Base-by-base conservation (phyloP, 805 yeast species). In the Torulaspora microellipsoides region DNA sequence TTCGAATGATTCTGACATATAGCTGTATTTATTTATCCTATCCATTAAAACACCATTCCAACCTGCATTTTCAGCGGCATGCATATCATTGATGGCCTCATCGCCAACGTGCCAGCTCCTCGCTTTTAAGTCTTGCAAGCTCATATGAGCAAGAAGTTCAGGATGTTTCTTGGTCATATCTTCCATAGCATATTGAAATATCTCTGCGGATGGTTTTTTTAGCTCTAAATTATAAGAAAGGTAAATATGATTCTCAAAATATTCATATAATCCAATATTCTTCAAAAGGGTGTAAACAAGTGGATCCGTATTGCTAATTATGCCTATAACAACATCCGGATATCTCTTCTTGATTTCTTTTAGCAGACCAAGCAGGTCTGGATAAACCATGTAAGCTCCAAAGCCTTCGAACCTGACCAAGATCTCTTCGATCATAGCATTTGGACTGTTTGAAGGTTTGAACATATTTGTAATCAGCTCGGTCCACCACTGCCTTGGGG, bases 81-180 rank as follows among this genome's bases (percentile, higher is more conserved):
- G 54, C 43, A 75, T 66, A 56, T 83, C 91, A 39, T 77, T 76
- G 7, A 62, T 62, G 30, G 69, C 59, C 49, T 75, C 78, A 55
- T 83, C 90, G 0, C 91, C 91, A 37, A 82, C 64, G 57, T 83
- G 91, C 85, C 85, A 82, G 38, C 69, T 59, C 10, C 53, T 48
- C 8, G 43, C 38, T 27, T 56, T 46, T 40, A 64, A 44, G 11
- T 55, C 51, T 12, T 53, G 48, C n/a, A 50, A 35, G 10, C 42
- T 42, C 2, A 33, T n/a, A 17, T 40, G 48, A 2, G 36, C 25
- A 1, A 48, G n/a, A 4, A 58, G 34, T 10, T 54, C 45, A 3
- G 59, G 58, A 32, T 54, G 40, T 9, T 53, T 58, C 2, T 46
- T 49, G 4, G 49, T 42, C 29, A 64, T 44, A 40, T 60, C 69